A percentile compares a stretch with the other conserved stretches of the same genome.
phyloP scores from a whole-genome alignment of 345 rosid genomes.

The Salix purpurea region DNA sequence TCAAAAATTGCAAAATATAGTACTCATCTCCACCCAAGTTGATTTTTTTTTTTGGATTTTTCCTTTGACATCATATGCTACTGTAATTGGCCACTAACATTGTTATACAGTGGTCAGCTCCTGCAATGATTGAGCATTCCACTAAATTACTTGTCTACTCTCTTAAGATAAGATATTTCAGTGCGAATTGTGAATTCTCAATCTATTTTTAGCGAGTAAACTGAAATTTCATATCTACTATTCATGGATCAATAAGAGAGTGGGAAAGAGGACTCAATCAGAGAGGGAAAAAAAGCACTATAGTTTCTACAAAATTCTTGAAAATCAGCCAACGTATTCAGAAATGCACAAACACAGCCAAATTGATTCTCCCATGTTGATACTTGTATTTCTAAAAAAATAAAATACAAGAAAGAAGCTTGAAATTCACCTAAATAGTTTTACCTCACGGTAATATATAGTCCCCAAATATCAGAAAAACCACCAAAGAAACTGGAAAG shows the following conservation, averaged over 20 bases:
- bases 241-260: background rate
- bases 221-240: background rate
- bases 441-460: background rate
- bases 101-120: background rate
- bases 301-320: background rate
- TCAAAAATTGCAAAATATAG: background rate
- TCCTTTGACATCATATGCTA: conserved; percentile 1
- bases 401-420: background rate
- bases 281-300: no score
- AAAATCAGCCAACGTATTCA: background rate
- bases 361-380: background rate
- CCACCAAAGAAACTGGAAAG: background rate
- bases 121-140: conserved; percentile 2
- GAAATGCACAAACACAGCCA: background rate
- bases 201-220: background rate
- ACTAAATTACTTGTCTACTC: background rate
- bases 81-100: background rate
- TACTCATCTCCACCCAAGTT: background rate
- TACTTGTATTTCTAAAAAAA: background rate
- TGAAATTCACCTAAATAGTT: background rate
- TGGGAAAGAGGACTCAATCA: background rate
- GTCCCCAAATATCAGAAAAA: background rate
- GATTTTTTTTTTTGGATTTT: background rate
- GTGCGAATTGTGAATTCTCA: background rate
- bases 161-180: background rate